phyloP scores from a whole-genome alignment of 2,329 filamentous ascomycete genomes.

The Colletotrichum spaethianum region DNA sequence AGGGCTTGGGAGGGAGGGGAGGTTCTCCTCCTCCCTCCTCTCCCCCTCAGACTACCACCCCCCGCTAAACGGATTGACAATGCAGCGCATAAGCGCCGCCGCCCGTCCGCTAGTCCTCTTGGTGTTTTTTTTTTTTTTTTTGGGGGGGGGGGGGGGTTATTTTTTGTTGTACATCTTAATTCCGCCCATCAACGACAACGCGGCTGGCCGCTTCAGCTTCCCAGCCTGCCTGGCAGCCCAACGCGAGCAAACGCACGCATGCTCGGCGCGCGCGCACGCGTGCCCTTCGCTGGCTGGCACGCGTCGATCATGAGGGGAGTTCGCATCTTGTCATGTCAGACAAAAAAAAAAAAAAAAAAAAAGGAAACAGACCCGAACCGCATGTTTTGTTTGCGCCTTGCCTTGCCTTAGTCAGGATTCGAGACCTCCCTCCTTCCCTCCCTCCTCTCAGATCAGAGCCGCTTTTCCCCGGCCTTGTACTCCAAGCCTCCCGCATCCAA shows the following conservation, averaged over 20 bases:
- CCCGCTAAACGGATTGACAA: conserved; percentile 20
- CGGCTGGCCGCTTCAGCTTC: not conserved
- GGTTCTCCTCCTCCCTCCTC: too few species aligned
- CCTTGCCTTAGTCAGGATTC: not conserved
- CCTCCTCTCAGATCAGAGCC: not conserved
- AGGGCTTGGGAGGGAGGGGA: too few species aligned
- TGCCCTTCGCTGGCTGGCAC: not conserved
- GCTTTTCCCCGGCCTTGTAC: not conserved
- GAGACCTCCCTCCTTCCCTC: not conserved
- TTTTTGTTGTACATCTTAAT: too few species aligned
- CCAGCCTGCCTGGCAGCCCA: not conserved
- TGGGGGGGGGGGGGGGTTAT: too few species aligned
- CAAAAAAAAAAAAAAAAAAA: too few species aligned
- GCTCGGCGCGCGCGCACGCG: not conserved
- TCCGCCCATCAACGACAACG: not conserved
- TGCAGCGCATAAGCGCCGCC: conserved; percentile 23
- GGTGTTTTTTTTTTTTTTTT: too few species aligned
- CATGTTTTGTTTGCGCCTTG: not conserved
- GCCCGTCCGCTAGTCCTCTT: not conserved
- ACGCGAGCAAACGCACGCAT: not conserved
- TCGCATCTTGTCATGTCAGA: conserved; percentile 3
- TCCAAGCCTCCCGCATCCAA: conserved; percentile 10
- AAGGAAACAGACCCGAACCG: not conserved
- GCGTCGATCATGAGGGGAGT: not conserved
- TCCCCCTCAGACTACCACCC: not conserved